Evolutionary conservation across 305 asterid genomes (phyloP), one percentile per base, ranked within the genome.

Genomic region (Vinca major): DNA sequence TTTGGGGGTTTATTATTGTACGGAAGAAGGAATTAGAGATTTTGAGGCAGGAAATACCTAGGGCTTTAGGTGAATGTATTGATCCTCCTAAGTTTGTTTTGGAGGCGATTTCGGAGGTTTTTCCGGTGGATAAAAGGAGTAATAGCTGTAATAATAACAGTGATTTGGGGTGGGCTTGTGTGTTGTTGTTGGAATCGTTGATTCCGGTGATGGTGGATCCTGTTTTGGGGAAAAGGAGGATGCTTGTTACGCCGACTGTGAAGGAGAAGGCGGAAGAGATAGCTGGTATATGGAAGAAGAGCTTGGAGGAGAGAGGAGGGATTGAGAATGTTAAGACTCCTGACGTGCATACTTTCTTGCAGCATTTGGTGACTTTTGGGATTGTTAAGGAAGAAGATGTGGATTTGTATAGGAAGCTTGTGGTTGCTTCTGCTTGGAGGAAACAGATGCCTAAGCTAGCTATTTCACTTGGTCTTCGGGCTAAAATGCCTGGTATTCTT

Each of bases 91-190:
- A 87, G 67, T 88, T 93, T 64, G 97, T 93, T 7, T 67, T 93
- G 60, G 99, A 93, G 70, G 90, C 99, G 62, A 89, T 93, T 55
- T 90, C 99, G 0, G 95, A 87, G 85, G 99, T 89, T 48, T 93
- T 93, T 48, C 97, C 99, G 2, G 82, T 88, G 75, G 88, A 85
- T 73, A 77, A 70, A 1, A 70, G 87, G 57, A 72, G 68, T 75
- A 63, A 57, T 40, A 73, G 70, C 39, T 63, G 57, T n/a, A 67
- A 74, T 57, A 77, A 49, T 36, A 70, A 73, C 8, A 71, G 70
- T 74, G 99, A 93, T 85, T 82, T 93, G 82, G 99, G 99, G 1
- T 93, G 99, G 99, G 97, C 99, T 33, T 93, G 99, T 64, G 99
- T 93, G 64, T 74, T 93, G 88, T 71, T 93, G 82, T 63, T 93